A percentile compares a stretch with the other conserved stretches of the same genome.
phyloP scores from a whole-genome alignment of 495 filamentous ascomycete genomes.

The Penicillium soppii region DNA sequence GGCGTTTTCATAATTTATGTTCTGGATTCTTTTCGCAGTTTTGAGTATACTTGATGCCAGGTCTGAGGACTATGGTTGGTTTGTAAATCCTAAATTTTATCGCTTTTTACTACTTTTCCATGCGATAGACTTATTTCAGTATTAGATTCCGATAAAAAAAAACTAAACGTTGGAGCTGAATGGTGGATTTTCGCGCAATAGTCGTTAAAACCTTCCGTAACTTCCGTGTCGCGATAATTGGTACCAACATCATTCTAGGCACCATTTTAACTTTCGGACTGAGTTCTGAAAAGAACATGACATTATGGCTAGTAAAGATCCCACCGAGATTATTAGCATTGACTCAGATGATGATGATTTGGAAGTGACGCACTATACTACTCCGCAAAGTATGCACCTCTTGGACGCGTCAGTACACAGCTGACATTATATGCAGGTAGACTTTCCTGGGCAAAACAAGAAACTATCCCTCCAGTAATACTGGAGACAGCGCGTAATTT shows the following conservation, averaged over 20 bases:
- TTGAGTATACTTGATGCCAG: no score
- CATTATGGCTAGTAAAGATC: constrained; percentile 9
- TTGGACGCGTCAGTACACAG: constrained; percentile 11
- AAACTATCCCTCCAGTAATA: constrained; percentile 4
- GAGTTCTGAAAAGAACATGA: constrained; percentile 3
- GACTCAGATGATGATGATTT: constrained; percentile 44
- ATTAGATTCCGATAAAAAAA: no score
- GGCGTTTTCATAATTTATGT: no score
- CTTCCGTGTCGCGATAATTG: not conserved
- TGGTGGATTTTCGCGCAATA: not conserved
- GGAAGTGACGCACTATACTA: constrained; percentile 26
- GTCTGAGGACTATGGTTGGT: no score
- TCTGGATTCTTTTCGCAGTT: no score
- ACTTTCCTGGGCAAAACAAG: not conserved
- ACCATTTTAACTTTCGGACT: not conserved
- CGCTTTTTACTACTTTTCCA: no score
- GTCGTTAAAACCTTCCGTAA: not conserved
- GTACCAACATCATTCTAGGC: no score
- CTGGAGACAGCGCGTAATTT: constrained; percentile 3
- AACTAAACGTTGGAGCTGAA: not conserved
- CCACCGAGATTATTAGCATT: constrained; percentile 26
- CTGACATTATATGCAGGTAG: constrained; percentile 16
- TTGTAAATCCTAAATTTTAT: no score
- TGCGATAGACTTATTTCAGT: no score
- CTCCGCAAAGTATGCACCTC: constrained; percentile 14